Conservation (phyloP, 192 early-diverging fungal genomes). For the Rhizophlyctis rosea region DNA sequence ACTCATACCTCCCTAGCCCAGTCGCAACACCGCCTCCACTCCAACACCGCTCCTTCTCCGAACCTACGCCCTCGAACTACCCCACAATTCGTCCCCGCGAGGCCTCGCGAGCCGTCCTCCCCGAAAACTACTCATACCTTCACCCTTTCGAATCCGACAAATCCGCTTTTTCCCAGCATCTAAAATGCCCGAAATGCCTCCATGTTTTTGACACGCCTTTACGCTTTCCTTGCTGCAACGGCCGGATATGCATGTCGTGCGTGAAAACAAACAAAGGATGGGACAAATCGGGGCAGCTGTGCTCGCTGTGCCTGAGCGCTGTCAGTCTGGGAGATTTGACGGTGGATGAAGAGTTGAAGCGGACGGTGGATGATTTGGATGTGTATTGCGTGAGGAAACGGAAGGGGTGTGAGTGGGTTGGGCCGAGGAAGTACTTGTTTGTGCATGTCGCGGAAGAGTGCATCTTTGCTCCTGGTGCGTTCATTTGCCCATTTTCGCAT, state of each 20-base stretch:
- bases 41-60: no score
- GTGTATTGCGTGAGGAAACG: conserved; percentile 16
- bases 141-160: conserved; percentile 26
- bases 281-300: background rate
- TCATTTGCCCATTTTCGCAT: background rate
- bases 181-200: conserved; percentile 17
- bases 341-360: conserved; percentile 18
- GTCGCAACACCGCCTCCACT: no score
- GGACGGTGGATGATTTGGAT: conserved; percentile 25
- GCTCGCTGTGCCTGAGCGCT: conserved; percentile 19
- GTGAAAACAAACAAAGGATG: background rate
- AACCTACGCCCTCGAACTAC: no score
- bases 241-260: conserved; percentile 3
- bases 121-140: conserved; percentile 16
- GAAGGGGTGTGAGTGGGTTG: conserved; percentile 30
- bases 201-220: conserved; percentile 20
- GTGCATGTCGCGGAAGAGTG: conserved; percentile 30
- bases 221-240: conserved; percentile 14
- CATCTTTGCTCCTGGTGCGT: background rate
- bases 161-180: conserved; percentile 12
- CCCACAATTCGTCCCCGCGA: conserved; percentile 18
- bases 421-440: conserved; percentile 22
- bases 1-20: no score
- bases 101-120: conserved; percentile 21
- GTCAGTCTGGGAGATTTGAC: conserved; percentile 7